Evolutionary conservation across 176 grass and related monocot genomes (phyloP).

Genomic region (Avena atlantica): DNA sequence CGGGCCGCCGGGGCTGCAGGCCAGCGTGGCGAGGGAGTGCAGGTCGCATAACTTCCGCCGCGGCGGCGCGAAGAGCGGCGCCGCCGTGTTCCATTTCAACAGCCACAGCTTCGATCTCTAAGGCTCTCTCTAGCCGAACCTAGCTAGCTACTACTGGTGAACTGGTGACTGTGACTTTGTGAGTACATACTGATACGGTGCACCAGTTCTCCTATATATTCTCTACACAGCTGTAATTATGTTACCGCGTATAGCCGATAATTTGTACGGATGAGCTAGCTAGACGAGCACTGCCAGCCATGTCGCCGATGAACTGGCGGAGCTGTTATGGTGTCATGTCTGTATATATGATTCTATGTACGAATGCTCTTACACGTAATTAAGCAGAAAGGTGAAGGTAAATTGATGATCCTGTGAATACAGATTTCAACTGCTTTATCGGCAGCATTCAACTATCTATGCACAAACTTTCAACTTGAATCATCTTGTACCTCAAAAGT

Average conservation of each 20-base stretch:
- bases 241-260: background rate
- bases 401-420: background rate
- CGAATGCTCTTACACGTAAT: background rate
- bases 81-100: constrained; percentile 90
- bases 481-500: background rate
- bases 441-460: background rate
- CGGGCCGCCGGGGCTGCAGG: constrained; percentile 69
- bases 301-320: background rate
- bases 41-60: constrained; percentile 69
- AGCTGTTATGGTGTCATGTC: background rate
- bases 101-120: constrained; percentile 97
- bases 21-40: constrained; percentile 81
- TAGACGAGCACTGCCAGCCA: background rate
- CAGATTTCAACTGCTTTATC: background rate
- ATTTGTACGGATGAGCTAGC: background rate
- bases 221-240: constrained; percentile 28
- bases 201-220: background rate
- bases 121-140: background rate
- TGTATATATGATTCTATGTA: background rate
- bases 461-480: background rate
- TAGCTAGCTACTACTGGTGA: background rate
- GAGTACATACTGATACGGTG: background rate
- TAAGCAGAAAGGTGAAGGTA: background rate
- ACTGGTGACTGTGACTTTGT: too few relatives aligned
- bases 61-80: constrained; percentile 47